These are phyloP conservation scores for Colletotrichum simmondsii DNA, from an alignment of 2,329 filamentous ascomycete species.

Conservation along the genomic window DNA sequence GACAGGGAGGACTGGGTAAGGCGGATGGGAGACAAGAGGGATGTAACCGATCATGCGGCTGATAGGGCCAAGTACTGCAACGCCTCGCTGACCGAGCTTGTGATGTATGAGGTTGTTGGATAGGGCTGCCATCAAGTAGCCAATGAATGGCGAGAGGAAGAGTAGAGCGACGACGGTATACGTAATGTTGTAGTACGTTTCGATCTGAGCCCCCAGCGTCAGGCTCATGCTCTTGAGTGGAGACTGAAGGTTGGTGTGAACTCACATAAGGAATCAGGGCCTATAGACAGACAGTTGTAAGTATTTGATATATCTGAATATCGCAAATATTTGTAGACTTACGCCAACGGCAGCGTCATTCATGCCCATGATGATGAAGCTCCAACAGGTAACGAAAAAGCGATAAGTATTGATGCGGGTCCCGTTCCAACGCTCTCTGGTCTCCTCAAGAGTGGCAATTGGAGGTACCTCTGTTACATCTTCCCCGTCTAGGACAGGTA, in stretches of 20 bases:
- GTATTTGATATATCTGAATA: background rate
- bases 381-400: conserved; percentile 68
- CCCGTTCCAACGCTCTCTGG: conserved; percentile 71
- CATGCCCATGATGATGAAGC: conserved; percentile 74
- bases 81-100: conserved; percentile 74
- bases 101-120: conserved; percentile 74
- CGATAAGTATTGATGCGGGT: conserved; percentile 68
- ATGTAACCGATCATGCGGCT: conserved; percentile 74
- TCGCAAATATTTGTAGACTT: conserved; percentile 42
- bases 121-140: conserved; percentile 72
- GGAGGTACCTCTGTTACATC: background rate
- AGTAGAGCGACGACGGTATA: conserved; percentile 74
- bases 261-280: conserved; percentile 60
- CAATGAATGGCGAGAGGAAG: conserved; percentile 74
- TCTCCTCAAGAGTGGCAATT: background rate
- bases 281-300: conserved; percentile 40
- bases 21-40: conserved; percentile 73
- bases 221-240: background rate
- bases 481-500: background rate
- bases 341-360: conserved; percentile 76
- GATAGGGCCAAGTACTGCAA: conserved; percentile 72
- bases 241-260: background rate
- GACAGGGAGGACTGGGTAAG: conserved; percentile 74
- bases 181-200: conserved; percentile 69
- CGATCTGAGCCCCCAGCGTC: conserved; percentile 53